These are phyloP conservation scores for Phytophthora pistaciae DNA, from an alignment of 352 stramenopile genomes.

Conservation along the genomic window DNA sequence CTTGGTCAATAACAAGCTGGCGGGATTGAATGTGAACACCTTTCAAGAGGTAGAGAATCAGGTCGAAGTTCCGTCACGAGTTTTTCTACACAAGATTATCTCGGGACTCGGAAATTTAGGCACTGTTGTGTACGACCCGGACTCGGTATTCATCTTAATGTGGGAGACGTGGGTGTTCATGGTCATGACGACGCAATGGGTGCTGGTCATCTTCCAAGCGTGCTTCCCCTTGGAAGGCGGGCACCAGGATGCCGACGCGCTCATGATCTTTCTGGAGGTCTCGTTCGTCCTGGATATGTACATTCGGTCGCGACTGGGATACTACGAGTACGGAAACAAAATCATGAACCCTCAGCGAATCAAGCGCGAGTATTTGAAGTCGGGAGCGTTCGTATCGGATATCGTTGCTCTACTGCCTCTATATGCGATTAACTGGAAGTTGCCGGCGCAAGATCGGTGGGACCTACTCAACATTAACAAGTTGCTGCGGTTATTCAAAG, in stretches of 20 bases:
- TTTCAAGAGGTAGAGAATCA: not conserved
- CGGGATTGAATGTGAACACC: not conserved
- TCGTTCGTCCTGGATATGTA: not conserved
- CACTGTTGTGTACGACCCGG: not conserved
- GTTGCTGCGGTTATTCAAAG: not conserved
- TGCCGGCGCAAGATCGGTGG: not conserved
- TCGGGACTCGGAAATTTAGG: not conserved
- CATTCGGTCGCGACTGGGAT: slow-evolving; percentile 1
- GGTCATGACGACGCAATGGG: slow-evolving; percentile 1
- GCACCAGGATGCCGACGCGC: not conserved
- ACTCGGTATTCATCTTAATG: not conserved
- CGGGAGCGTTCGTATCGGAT: not conserved
- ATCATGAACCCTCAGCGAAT: not conserved
- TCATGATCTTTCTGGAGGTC: not conserved
- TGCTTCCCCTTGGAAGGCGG: not conserved
- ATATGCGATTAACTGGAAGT: not conserved
- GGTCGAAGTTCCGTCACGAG: not conserved
- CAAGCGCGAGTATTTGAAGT: not conserved
- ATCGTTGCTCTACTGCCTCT: not conserved
- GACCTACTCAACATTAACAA: slow-evolving; percentile 2
- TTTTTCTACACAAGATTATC: no score
- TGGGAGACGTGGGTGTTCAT: slow-evolving; percentile 6
- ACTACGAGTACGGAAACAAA: slow-evolving; percentile 5
- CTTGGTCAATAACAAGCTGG: not conserved
- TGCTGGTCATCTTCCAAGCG: not conserved